A percentile compares a stretch with the other conserved stretches of the same genome.
phyloP scores from a whole-genome alignment of 441 rosid genomes.

The Euphorbia schlechtendalii region DNA sequence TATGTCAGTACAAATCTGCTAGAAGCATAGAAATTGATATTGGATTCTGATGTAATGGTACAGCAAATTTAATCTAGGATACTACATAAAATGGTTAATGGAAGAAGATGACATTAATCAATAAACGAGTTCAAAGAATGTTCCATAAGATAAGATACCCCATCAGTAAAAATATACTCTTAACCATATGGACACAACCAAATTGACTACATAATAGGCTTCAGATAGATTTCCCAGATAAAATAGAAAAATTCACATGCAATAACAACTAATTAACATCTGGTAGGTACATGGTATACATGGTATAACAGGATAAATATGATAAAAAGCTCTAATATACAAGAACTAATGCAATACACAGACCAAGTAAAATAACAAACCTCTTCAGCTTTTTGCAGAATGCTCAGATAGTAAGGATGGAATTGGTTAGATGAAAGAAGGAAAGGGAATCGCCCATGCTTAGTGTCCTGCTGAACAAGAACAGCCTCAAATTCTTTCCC shows the following conservation, averaged over 20 bases:
- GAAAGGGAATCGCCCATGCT: conserved; percentile 80
- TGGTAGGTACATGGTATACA: neutral
- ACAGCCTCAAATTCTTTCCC: conserved; percentile 81
- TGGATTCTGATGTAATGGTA: neutral
- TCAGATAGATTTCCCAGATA: neutral
- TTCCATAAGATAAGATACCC: neutral
- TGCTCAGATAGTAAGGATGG: conserved; percentile 61
- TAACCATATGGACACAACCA: neutral
- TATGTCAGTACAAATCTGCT: neutral
- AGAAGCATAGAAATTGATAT: too few species aligned
- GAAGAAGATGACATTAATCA: neutral
- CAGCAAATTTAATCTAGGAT: neutral
- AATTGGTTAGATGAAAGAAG: conserved; percentile 60
- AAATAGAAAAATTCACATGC: neutral
- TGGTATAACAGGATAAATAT: neutral
- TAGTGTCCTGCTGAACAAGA: conserved; percentile 75
- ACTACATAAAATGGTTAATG: neutral
- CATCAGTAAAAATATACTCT: neutral
- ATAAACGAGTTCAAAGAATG: neutral
- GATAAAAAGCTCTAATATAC: neutral
- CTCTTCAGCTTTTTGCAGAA: conserved; percentile 69
- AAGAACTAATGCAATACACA: neutral
- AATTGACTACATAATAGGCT: too few species aligned
- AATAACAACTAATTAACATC: neutral
- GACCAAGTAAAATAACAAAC: conserved; percentile 23